phyloP scores from a whole-genome alignment of 78 protist species.

The Protostelium mycophagum region DNA sequence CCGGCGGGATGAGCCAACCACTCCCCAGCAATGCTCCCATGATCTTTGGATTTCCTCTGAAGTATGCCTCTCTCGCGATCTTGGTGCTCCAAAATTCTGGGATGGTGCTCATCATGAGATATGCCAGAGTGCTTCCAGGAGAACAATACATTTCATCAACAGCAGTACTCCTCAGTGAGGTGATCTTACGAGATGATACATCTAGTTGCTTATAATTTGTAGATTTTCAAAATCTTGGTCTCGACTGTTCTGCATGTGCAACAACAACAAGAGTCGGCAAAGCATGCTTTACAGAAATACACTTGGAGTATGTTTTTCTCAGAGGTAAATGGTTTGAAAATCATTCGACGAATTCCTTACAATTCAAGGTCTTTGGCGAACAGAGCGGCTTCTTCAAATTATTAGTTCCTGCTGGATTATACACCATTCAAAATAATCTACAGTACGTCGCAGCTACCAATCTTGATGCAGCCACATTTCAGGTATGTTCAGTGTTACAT shows the following conservation, averaged over 20 bases:
- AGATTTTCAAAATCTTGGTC: not conserved
- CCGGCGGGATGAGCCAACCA: too few species aligned
- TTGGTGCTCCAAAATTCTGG: conserved; percentile 49
- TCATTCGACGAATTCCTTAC: not conserved
- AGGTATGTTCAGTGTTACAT: not conserved
- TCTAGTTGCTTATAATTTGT: too few species aligned
- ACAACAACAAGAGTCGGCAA: not conserved
- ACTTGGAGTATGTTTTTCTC: not conserved
- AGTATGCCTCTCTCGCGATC: conserved; percentile 16
- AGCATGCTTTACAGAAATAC: too few species aligned
- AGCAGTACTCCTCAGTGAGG: conserved; percentile 50
- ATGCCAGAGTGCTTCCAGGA: conserved; percentile 8
- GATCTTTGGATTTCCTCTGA: not conserved
- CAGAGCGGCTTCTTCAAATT: conserved; percentile 22
- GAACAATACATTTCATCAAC: conserved; percentile 20
- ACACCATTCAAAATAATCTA: conserved; percentile 66
- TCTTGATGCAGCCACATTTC: conserved; percentile 65
- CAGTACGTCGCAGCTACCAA: conserved; percentile 60
- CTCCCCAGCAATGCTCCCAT: too few species aligned
- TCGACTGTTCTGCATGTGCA: not conserved
- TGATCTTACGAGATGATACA: not conserved
- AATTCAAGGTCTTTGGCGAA: not conserved
- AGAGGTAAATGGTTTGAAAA: not conserved
- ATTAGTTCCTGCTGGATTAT: conserved; percentile 53
- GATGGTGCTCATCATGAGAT: conserved; percentile 48